Base-by-base conservation (phyloP, 2,329 filamentous ascomycete genomes). In the Pyricularia sp. region DNA sequence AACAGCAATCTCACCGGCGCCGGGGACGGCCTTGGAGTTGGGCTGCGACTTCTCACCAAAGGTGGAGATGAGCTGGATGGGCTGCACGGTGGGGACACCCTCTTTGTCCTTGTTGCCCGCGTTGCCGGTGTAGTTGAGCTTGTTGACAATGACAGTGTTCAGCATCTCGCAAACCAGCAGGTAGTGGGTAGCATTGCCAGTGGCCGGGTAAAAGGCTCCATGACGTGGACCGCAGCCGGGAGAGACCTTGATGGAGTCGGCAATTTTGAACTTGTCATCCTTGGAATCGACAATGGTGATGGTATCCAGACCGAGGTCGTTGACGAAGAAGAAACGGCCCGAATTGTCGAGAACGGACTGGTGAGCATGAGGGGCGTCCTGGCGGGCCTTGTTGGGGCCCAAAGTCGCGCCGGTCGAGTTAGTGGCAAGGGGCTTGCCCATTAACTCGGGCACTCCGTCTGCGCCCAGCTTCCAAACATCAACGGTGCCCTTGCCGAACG, bases 171-270 rank as follows among this genome's bases (percentile, higher is more conserved):
- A 79, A 40, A 76, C 75, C 35, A 82, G 69, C 22, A 78, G 70
- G 75, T 81, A 82, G 74, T 80, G 79, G 2, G 76, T 78, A 19
- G 77, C 74, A 63, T 67, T 59, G 35, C 49, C 69, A 59, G 69
- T 69, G n/a, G 68, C 64, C 1, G 74, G 75, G 71, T 78, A 77
- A 73, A 81, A 83, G 68, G 75, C 75, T 62, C 79, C 81, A 69
- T 83, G 81, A 22, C 81, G 80, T 3, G 81, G 81, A 0, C 81
- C 81, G 53, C 76, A 77, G 65, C 78, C 78, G 12, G 73, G 69
- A 26, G 69, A 67, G 65, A 79, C 72, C 6, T 68, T 61, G 53
- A 76, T 70, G 57, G 69, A 71, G 69, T 72, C 75, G 40, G 71
- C 72, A 57, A 81, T 69, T 7, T 72, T 70, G 69, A 73, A 82